Base-by-base conservation (phyloP, 768 basidiomycete genomes). In the Russula sp. region DNA sequence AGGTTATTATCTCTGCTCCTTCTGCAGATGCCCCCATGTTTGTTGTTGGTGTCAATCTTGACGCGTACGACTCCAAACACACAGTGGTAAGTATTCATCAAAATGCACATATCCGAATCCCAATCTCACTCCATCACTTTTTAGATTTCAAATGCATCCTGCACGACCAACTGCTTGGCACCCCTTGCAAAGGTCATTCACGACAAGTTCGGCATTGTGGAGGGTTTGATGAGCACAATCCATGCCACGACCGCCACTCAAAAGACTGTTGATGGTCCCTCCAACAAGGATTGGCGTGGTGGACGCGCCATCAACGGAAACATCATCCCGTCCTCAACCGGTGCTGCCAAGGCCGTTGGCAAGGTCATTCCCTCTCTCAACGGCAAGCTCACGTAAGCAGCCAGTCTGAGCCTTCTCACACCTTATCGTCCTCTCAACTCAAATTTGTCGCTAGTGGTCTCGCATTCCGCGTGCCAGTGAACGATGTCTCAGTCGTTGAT, bases 111-210 rank as follows among this genome's bases (percentile, higher is more conserved):
- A 29, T 41, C 35, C 6, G 4, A n/a, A 34, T 64, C 11, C 36
- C 16, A 18, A n/a, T 38, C 34, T 56, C 59, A 36, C 47, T n/a
- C 16, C 13, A 13, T 48, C 58, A 11, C 39, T 57, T 59, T 51
- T 47, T 68, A 87, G 85, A 91, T 98, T 76, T 99, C 96, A 69
- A 98, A 99, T 77, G 96, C 96, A 35, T 98, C 95, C 22, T 98
- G 96, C 86, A 98, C 96, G 49, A 99, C 96, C 75, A 99, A 99
- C 87, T 99, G 96, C 78, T 84, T 99, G 62, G 96, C 96, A n/a
- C 93, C 96, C 65, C 85, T 99, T 64, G 96, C 95, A 75, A 99
- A 99, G 82, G 88, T 98, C 75, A 81, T 99, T 80, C 70, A 99
- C 77, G 97, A 98, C 85, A 93, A 92, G 65, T 98, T 91, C 71